phyloP scores from a whole-genome alignment of 768 basidiomycete species.

The Boletus sensibilis region DNA sequence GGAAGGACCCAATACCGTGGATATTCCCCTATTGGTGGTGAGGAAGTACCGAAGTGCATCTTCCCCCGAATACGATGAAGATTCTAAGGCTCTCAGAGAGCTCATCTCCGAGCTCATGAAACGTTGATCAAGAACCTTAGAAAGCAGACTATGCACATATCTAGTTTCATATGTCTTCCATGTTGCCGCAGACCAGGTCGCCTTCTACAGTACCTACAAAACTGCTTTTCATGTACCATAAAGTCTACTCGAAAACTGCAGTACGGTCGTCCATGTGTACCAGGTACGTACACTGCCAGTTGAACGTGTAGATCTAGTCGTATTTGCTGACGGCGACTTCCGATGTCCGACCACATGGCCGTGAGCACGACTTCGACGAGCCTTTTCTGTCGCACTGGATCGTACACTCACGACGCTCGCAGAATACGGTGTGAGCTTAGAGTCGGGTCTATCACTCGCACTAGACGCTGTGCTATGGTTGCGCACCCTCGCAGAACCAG shows the following conservation, averaged over 20 bases:
- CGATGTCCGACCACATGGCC: slow-evolving; percentile 18
- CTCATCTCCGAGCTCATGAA: slow-evolving; percentile 8
- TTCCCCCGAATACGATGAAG: slow-evolving; percentile 13
- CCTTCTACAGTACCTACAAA: not conserved
- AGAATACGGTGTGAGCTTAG: slow-evolving; percentile 62
- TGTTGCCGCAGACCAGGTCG: not conserved
- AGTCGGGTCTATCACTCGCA: slow-evolving; percentile 56
- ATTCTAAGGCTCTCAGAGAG: slow-evolving; percentile 12
- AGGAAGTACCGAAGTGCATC: slow-evolving; percentile 8
- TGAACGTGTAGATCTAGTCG: slow-evolving; percentile 8
- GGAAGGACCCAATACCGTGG: not conserved
- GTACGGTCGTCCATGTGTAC: no score
- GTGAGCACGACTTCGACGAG: slow-evolving; percentile 14
- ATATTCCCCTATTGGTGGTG: slow-evolving; percentile 10
- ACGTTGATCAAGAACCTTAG: not conserved
- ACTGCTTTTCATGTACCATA: not conserved
- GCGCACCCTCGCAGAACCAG: slow-evolving; percentile 19
- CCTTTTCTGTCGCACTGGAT: slow-evolving; percentile 25
- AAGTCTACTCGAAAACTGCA: not conserved
- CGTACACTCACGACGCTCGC: slow-evolving; percentile 27
- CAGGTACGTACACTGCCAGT: not conserved
- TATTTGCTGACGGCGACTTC: slow-evolving; percentile 22
- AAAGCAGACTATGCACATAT: slow-evolving; percentile 1
- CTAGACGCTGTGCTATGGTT: slow-evolving; percentile 29
- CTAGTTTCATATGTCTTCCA: not conserved